phyloP scores from a whole-genome alignment of 441 rosid genomes.

The Gossypium aridum region DNA sequence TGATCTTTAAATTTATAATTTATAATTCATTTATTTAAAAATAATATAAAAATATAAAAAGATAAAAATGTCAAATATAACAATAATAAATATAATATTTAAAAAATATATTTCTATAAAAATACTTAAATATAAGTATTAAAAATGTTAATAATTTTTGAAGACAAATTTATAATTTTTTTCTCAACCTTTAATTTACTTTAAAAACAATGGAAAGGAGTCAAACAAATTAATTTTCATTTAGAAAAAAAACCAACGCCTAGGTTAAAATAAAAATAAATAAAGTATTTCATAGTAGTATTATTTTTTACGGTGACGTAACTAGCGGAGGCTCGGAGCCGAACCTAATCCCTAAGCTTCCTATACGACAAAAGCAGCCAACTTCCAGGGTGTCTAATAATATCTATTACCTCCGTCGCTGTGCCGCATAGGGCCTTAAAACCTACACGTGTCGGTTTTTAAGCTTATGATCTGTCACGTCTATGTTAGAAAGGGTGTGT shows the following conservation, averaged over 20 bases:
- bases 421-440: constrained; percentile 44
- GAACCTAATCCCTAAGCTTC: constrained; percentile 4
- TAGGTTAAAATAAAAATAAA: background rate
- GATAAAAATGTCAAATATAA: no score
- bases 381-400: background rate
- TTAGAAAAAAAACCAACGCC: background rate
- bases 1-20: no score
- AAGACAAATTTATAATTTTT: background rate
- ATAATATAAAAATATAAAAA: no score
- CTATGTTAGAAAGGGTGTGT: background rate
- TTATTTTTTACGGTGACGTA: background rate
- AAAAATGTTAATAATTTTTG: no score
- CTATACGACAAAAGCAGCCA: background rate
- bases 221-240: background rate
- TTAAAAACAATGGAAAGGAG: background rate
- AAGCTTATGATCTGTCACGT: constrained; percentile 23
- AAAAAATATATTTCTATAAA: no score
- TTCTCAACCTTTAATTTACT: background rate
- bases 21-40: no score
- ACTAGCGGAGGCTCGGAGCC: constrained; percentile 25
- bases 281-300: background rate
- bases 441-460: constrained; percentile 35
- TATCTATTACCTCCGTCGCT: constrained; percentile 18
- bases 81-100: no score
- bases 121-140: no score